Conservation (phyloP, 164 flowering plant species). For the Aristolochia contorta region DNA sequence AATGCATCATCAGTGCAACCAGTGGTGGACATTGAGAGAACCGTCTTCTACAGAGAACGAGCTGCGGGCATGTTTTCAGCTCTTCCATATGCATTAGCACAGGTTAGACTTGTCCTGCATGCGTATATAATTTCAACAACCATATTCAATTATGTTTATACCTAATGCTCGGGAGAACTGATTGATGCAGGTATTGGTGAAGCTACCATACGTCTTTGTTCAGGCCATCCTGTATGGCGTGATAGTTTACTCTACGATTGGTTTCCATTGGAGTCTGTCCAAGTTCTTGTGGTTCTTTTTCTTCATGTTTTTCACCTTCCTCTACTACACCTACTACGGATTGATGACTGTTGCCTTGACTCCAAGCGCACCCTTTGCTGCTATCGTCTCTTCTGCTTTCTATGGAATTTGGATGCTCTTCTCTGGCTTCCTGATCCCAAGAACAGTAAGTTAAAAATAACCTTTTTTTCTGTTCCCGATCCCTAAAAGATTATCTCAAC, state of each 20-base stretch:
- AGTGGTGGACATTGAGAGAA: conserved; percentile 29
- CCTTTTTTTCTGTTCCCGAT: no score
- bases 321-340: conserved; percentile 29
- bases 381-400: conserved; percentile 17
- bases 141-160: background rate
- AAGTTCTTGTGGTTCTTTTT: conserved; percentile 29
- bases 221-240: conserved; percentile 16
- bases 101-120: conserved; percentile 9
- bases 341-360: conserved; percentile 26
- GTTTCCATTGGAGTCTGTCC: conserved; percentile 16
- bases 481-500: background rate
- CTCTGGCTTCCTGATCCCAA: conserved; percentile 22
- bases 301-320: conserved; percentile 25
- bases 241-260: conserved; percentile 18
- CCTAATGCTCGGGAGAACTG: conserved; percentile 8
- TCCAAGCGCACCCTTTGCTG: conserved; percentile 19
- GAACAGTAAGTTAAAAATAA: conserved; percentile 13
- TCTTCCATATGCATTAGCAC: conserved; percentile 30
- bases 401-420: conserved; percentile 28
- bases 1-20: conserved; percentile 28
- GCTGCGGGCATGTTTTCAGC: conserved; percentile 43
- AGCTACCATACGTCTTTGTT: conserved; percentile 20
- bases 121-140: background rate
- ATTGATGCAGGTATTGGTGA: conserved; percentile 22
- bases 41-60: conserved; percentile 31